Base-by-base conservation (phyloP, 179 eudicot genomes). In the Amaranthus tricolor region DNA sequence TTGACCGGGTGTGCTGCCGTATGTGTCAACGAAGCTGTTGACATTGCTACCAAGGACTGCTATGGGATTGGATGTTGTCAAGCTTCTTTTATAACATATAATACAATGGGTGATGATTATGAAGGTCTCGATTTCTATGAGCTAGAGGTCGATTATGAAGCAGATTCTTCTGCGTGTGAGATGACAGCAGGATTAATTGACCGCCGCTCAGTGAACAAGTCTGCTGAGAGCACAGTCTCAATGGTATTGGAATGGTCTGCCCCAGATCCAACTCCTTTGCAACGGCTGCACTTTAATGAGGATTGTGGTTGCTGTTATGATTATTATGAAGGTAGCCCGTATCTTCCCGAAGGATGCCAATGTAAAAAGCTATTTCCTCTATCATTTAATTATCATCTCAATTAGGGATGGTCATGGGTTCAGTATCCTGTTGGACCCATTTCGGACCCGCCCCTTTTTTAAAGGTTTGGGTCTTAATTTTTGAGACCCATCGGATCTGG, bases 291-390 rank as follows among this genome's bases (percentile, higher is more conserved):
- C n/a, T n/a, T n/a, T n/a, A n/a, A n/a, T n/a, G n/a, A n/a, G n/a
- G n/a, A n/a, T n/a, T n/a, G n/a, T n/a, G n/a, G 1, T 0, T 78
- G 81, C 19, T 0, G 1, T n/a, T n/a, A n/a, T 0, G 43, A 0
- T 10, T n/a, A 17, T 10, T 43, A 59, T 73, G 76, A 72, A 49
- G 81, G 81, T 49, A 78, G 72, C 56, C 81, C 83, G 9, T 80
- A 44, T 76, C 80, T 72, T 73, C 80, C 83, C 3, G 31, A 80
- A 67, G 80, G 83, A 62, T 80, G 83, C 66, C 80, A 72, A 76
- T 66, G 83, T 78, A 54, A 54, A 54, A 14, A 54, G 3, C 15
- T 14, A 5, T 5, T 9, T 54, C 5, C 17, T 12, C 17, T 54
- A 54, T 54, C 57, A 54, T 16, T 0, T 54, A 4, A 54, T 8